phyloP scores from a whole-genome alignment of 768 basidiomycete genomes.

The Lanmaoa rubissima region DNA sequence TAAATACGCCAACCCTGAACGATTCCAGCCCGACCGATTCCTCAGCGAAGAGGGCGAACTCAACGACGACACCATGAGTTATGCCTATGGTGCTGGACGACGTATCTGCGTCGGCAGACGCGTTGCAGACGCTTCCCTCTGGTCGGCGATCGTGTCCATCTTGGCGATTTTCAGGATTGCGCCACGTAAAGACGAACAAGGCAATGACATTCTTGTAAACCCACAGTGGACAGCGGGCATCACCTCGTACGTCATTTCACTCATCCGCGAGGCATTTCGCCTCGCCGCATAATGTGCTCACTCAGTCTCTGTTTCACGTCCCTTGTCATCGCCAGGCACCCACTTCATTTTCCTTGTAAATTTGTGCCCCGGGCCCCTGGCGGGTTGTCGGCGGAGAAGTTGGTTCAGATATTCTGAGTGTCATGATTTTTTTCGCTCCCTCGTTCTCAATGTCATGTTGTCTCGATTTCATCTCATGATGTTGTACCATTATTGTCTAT shows the following conservation, averaged over 20 bases:
- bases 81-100: conserved; percentile 38
- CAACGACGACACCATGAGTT: conserved; percentile 30
- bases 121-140: conserved; percentile 42
- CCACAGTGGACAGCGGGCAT: conserved; percentile 26
- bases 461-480: no score
- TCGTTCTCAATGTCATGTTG: neutral
- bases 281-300: neutral
- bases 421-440: neutral
- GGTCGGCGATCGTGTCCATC: conserved; percentile 33
- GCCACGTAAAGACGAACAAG: conserved; percentile 27
- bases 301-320: neutral
- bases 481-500: neutral
- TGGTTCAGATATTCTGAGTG: conserved; percentile 20
- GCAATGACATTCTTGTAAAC: conserved; percentile 21
- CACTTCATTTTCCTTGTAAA: conserved; percentile 24
- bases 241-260: conserved; percentile 24
- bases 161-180: conserved; percentile 37
- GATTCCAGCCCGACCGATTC: conserved; percentile 39
- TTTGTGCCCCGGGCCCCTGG: conserved; percentile 24
- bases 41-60: conserved; percentile 20
- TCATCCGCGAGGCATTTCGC: neutral
- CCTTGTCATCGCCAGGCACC: conserved; percentile 16
- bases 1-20: conserved; percentile 33
- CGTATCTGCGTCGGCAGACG: conserved; percentile 40
- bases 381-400: conserved; percentile 16